These are phyloP conservation scores for Hyaloscypha hepaticicola DNA, from an alignment of 495 filamentous ascomycete species.

Conservation along the genomic window DNA sequence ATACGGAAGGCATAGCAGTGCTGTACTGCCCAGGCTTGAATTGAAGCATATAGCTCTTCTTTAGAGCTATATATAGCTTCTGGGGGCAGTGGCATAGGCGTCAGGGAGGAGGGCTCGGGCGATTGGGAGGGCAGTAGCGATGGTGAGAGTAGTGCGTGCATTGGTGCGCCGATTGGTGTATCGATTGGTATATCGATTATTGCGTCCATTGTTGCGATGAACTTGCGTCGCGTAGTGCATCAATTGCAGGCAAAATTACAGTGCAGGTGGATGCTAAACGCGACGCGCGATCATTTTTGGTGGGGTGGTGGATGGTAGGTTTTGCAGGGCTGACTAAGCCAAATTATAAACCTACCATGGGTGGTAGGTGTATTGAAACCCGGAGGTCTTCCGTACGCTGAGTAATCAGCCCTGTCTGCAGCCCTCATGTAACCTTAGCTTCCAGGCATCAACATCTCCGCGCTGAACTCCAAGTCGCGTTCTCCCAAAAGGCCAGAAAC, in stretches of 20 bases:
- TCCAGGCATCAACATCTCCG: neutral
- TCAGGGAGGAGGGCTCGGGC: neutral
- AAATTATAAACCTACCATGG: too few species aligned
- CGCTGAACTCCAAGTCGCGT: neutral
- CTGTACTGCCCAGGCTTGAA: conserved; percentile 1
- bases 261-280: too few species aligned
- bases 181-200: too few species aligned
- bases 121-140: conserved; percentile 1
- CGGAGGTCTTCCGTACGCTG: neutral
- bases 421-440: too few species aligned
- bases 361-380: too few species aligned
- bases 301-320: too few species aligned
- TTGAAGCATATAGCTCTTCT: conserved; percentile 4
- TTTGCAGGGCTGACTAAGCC: too few species aligned
- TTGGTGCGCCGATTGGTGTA: neutral
- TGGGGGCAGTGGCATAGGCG: neutral
- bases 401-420: too few species aligned
- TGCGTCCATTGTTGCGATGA: neutral
- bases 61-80: neutral
- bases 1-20: neutral
- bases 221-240: neutral
- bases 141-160: neutral
- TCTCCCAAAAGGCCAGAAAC: neutral
- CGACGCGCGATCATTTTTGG: too few species aligned
- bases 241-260: too few species aligned